Evolutionary conservation across 164 flowering plant genomes (phyloP).

Genomic region (Piper betle): DNA sequence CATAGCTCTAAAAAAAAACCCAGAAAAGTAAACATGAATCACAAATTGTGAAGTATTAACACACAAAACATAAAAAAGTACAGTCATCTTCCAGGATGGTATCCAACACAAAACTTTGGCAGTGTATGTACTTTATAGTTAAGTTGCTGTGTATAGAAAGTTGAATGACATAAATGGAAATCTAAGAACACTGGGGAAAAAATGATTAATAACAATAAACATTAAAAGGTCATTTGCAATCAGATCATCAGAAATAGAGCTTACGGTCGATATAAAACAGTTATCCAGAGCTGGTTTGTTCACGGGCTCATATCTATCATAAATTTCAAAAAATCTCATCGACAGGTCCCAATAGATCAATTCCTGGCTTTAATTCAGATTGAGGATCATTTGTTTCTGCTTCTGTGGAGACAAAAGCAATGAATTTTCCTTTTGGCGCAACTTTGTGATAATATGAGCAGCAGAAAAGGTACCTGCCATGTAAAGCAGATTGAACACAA

Average conservation of each 20-base stretch:
- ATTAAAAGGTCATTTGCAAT: too few species aligned
- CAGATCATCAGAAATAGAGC: constrained; percentile 4
- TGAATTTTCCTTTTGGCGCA: constrained; percentile 92
- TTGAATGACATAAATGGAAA: too few species aligned
- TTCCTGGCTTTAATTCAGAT: constrained; percentile 65
- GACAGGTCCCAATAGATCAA: constrained; percentile 83
- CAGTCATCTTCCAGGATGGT: too few species aligned
- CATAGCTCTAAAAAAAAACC: constrained; percentile 57
- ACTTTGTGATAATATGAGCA: constrained; percentile 92
- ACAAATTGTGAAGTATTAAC: background rate
- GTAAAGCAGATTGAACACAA: background rate
- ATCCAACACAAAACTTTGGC: too few species aligned
- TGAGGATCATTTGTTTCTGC: constrained; percentile 86
- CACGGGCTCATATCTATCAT: constrained; percentile 81
- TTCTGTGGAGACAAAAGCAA: constrained; percentile 88
- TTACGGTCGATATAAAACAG: constrained; percentile 84
- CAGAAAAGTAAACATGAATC: background rate
- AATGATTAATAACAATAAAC: too few species aligned
- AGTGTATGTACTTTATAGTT: too few species aligned
- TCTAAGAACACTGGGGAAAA: too few species aligned
- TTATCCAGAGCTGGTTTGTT: constrained; percentile 82
- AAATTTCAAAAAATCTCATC: constrained; percentile 88
- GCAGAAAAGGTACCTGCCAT: constrained; percentile 83
- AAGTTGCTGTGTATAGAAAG: too few species aligned
- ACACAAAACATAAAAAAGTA: background rate